These are phyloP conservation scores for Austropuccinia psidii DNA, from an alignment of 1,284 basidiomycete genomes.

Conservation along the genomic window DNA sequence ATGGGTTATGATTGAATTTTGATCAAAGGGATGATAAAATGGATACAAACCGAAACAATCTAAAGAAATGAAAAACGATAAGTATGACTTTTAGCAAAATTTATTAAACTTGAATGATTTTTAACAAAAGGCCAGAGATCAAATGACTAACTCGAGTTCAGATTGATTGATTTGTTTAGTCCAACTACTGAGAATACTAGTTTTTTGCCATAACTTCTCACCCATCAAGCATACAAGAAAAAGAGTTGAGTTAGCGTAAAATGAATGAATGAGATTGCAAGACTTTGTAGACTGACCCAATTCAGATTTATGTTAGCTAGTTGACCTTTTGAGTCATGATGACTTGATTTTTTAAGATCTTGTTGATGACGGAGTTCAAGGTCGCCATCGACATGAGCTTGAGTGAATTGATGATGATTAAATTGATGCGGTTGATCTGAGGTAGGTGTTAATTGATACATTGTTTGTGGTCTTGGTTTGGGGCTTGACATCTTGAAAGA, in stretches of 20 bases:
- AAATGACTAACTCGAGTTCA: neutral
- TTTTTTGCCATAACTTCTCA: constrained; percentile 9
- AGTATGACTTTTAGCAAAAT: neutral
- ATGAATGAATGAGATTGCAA: neutral
- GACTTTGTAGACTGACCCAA: constrained; percentile 18
- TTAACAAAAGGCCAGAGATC: neutral
- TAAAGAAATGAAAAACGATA: neutral
- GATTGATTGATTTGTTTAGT: constrained; percentile 14
- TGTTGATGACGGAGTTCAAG: neutral
- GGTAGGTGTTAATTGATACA: neutral
- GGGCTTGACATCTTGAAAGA: neutral
- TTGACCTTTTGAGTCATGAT: neutral
- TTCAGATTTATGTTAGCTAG: constrained; percentile 2
- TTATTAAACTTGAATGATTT: neutral
- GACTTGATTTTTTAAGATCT: neutral
- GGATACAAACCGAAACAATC: neutral
- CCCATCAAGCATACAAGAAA: neutral
- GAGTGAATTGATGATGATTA: neutral
- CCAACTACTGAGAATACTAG: constrained; percentile 10
- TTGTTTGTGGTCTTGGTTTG: constrained; percentile 11
- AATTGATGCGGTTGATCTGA: neutral
- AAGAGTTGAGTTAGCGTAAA: neutral
- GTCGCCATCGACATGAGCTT: neutral
- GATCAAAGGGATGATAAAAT: neutral
- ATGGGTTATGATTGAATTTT: neutral